Percentiles rank a stretch among this genome's conserved stretches.
Conservation (phyloP, 179 eudicot species). For the Carnegiea gigantea region DNA sequence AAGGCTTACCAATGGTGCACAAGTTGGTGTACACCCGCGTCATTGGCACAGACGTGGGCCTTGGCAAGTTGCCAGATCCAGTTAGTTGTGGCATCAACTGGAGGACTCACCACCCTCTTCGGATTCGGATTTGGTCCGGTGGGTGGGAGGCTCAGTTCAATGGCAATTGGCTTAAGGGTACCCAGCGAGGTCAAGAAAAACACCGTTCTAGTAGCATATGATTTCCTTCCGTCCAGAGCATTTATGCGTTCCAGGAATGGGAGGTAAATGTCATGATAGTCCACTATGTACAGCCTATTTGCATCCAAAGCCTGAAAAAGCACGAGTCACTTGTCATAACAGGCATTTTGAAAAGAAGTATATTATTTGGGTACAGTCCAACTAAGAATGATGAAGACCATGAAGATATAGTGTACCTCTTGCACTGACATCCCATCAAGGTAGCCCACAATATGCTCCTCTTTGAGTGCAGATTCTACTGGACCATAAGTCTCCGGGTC, state of each 20-base stretch:
- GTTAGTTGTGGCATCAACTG: conserved; percentile 71
- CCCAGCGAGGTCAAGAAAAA: conserved; percentile 67
- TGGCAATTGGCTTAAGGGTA: conserved; percentile 87
- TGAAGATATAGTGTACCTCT: conserved; percentile 45
- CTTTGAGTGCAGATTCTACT: conserved; percentile 69
- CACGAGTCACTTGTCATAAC: neutral
- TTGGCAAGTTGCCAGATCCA: conserved; percentile 96
- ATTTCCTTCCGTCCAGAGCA: conserved; percentile 71
- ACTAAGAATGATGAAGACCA: neutral
- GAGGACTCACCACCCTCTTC: conserved; percentile 74
- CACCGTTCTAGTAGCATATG: conserved; percentile 83
- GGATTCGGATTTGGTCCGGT: conserved; percentile 48
- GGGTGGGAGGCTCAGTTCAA: conserved; percentile 79
- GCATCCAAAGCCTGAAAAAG: conserved; percentile 69
- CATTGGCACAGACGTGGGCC: conserved; percentile 92
- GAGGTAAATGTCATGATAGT: conserved; percentile 77
- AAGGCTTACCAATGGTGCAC: conserved; percentile 77
- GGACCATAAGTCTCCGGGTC: conserved; percentile 72
- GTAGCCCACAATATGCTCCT: conserved; percentile 63
- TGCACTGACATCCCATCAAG: conserved; percentile 85
- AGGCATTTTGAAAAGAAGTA: neutral
- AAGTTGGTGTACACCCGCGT: conserved; percentile 94
- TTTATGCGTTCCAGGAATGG: conserved; percentile 85
- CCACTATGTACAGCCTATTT: conserved; percentile 69
- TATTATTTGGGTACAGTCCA: neutral